A percentile compares a stretch with the other conserved stretches of the same genome.
Evolutionary conservation across 352 stramenopile genomes (phyloP).

Genomic region (Pythium brassicae): DNA sequence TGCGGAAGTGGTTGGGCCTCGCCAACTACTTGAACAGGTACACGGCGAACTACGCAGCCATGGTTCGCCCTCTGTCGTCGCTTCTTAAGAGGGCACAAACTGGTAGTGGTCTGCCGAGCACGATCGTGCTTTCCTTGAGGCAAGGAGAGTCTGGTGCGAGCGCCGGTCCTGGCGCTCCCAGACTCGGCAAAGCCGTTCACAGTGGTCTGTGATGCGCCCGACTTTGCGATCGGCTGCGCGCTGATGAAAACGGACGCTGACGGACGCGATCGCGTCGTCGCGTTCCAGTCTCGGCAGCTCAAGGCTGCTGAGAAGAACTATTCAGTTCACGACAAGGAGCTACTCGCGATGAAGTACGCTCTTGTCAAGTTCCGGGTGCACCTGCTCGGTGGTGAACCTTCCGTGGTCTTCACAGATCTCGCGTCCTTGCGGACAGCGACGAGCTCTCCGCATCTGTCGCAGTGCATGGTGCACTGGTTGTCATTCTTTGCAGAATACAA

Average conservation of each 20-base stretch:
- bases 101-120: slow-evolving; percentile 11
- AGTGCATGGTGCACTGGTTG: slow-evolving; percentile 15
- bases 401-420: slow-evolving; percentile 20
- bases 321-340: neutral
- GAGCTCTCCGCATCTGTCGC: slow-evolving; percentile 1
- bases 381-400: slow-evolving; percentile 16
- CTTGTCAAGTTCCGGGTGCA: slow-evolving; percentile 28
- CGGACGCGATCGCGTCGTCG: neutral
- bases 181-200: slow-evolving; percentile 12
- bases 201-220: slow-evolving; percentile 15
- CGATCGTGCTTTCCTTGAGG: slow-evolving; percentile 11
- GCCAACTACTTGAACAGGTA: slow-evolving; percentile 23
- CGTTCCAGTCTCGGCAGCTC: slow-evolving; percentile 22
- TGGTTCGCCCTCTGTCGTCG: slow-evolving; percentile 8
- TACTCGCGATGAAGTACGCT: slow-evolving; percentile 22
- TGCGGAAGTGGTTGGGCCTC: slow-evolving; percentile 15
- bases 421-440: slow-evolving; percentile 1
- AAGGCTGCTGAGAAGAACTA: slow-evolving; percentile 17
- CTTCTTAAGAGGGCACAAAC: slow-evolving; percentile 15
- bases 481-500: slow-evolving; percentile 24
- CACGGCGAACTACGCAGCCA: slow-evolving; percentile 8
- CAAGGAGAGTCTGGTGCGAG: slow-evolving; percentile 10
- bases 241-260: neutral
- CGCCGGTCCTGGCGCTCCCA: slow-evolving; percentile 10
- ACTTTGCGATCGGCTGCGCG: slow-evolving; percentile 20